Percentiles rank a stretch among this genome's conserved stretches.
These are phyloP conservation scores for Nicotiana tomentosiformis DNA, from an alignment of 257 asterid genomes.

Conservation along the genomic window DNA sequence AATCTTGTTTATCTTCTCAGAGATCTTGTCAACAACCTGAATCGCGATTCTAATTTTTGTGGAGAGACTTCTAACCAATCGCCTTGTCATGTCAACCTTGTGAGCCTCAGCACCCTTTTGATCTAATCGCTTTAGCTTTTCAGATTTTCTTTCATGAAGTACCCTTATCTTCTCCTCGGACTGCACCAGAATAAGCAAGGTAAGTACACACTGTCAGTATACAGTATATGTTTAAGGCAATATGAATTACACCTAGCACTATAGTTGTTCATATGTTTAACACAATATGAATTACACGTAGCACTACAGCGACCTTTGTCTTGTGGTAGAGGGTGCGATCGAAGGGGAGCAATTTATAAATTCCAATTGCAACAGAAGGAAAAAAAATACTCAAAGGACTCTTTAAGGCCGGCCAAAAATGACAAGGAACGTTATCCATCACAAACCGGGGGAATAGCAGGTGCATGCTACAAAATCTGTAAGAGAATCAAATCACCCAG, in stretches of 20 bases:
- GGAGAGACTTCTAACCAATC: slow-evolving; percentile 67
- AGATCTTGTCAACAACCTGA: slow-evolving; percentile 88
- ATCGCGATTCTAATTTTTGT: slow-evolving; percentile 83
- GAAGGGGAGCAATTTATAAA: not conserved
- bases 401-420: not conserved
- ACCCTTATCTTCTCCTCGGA: slow-evolving; percentile 93
- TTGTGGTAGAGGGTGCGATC: not conserved
- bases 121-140: slow-evolving; percentile 62
- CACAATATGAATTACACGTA: not conserved
- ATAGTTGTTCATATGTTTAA: not conserved
- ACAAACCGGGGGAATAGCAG: not conserved
- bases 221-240: not conserved
- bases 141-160: slow-evolving; percentile 59
- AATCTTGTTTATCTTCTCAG: slow-evolving; percentile 73
- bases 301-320: not conserved
- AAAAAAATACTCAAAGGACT: not conserved
- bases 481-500: not conserved
- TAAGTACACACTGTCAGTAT: not conserved
- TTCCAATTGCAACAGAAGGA: not conserved
- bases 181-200: slow-evolving; percentile 27
- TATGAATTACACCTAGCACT: not conserved
- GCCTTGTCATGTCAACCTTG: slow-evolving; percentile 70
- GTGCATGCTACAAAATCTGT: not conserved
- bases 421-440: not conserved
- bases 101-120: slow-evolving; percentile 84